These are phyloP conservation scores for Strigomonas culicis DNA, from an alignment of 208 protist species.

Conservation along the genomic window DNA sequence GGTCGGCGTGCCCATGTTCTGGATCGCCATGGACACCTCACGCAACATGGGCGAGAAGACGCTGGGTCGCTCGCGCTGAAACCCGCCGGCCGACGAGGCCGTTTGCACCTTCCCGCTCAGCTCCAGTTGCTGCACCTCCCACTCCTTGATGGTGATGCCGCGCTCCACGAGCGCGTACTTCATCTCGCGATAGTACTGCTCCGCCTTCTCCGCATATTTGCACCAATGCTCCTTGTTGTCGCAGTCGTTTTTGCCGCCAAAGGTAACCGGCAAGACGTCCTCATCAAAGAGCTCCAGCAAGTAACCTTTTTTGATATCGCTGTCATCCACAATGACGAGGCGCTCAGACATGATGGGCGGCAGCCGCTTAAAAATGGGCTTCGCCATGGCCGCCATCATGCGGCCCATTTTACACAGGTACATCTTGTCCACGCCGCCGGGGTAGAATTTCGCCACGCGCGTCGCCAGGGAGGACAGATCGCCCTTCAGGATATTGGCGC, in stretches of 20 bases:
- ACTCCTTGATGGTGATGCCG: constrained; percentile 65
- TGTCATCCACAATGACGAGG: constrained; percentile 59
- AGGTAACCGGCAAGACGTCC: constrained; percentile 44
- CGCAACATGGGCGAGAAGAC: not conserved
- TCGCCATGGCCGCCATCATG: constrained; percentile 42
- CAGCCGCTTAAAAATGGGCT: constrained; percentile 63
- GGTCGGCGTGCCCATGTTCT: not conserved
- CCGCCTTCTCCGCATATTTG: constrained; percentile 30
- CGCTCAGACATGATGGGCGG: constrained; percentile 60
- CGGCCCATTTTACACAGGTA: constrained; percentile 79
- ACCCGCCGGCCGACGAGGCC: too few species aligned
- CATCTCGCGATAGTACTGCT: constrained; percentile 43
- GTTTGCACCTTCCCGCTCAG: too few species aligned
- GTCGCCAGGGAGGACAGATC: constrained; percentile 76
- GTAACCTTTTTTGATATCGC: constrained; percentile 46
- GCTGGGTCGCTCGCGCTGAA: too few species aligned
- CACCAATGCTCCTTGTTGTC: constrained; percentile 47
- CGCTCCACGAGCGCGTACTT: constrained; percentile 35
- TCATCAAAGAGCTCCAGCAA: constrained; percentile 59
- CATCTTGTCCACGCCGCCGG: constrained; percentile 65
- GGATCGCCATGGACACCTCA: not conserved
- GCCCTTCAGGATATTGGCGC: constrained; percentile 61
- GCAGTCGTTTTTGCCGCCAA: constrained; percentile 70
- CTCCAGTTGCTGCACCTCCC: constrained; percentile 64
- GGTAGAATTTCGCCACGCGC: constrained; percentile 75